Evolutionary conservation across 169 alveolate genomes (phyloP).

Genomic region (Eimeria sp.): DNA sequence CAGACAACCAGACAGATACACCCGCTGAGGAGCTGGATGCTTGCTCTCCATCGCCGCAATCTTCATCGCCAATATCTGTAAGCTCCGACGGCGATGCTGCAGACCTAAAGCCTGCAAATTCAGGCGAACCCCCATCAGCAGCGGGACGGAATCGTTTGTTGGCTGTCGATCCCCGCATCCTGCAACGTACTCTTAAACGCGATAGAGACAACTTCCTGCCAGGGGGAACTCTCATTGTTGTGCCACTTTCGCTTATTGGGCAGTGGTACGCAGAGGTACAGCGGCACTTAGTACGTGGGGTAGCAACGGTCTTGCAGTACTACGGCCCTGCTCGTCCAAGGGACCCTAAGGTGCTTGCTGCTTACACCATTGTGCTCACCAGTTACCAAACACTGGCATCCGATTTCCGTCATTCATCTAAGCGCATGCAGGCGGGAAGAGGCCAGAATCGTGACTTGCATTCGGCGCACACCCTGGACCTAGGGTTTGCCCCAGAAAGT

Average conservation of each 20-base stretch:
- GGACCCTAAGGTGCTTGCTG: conserved; percentile 82
- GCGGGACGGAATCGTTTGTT: neutral
- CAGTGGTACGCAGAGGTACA: conserved; percentile 91
- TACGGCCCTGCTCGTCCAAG: conserved; percentile 85
- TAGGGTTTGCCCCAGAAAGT: conserved; percentile 21
- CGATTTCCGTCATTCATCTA: conserved; percentile 84
- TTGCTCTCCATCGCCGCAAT: neutral
- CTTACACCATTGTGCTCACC: conserved; percentile 89
- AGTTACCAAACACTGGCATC: conserved; percentile 91
- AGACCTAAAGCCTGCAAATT: neutral
- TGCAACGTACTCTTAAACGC: conserved; percentile 42
- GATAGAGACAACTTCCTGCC: conserved; percentile 39
- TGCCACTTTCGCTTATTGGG: conserved; percentile 89
- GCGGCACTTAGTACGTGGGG: conserved; percentile 86
- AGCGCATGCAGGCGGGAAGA: neutral
- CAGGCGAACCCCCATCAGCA: neutral
- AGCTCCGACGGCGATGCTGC: conserved; percentile 30
- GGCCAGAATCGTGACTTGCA: neutral
- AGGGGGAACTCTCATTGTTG: conserved; percentile 91
- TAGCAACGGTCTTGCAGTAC: conserved; percentile 84
- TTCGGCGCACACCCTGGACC: conserved; percentile 29
- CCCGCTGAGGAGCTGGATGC: neutral
- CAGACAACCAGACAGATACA: neutral
- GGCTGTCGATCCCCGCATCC: conserved; percentile 32
- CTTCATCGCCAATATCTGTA: conserved; percentile 29